Evolutionary conservation across 345 rosid genomes (phyloP).

Genomic region (Euclidium syriacum): DNA sequence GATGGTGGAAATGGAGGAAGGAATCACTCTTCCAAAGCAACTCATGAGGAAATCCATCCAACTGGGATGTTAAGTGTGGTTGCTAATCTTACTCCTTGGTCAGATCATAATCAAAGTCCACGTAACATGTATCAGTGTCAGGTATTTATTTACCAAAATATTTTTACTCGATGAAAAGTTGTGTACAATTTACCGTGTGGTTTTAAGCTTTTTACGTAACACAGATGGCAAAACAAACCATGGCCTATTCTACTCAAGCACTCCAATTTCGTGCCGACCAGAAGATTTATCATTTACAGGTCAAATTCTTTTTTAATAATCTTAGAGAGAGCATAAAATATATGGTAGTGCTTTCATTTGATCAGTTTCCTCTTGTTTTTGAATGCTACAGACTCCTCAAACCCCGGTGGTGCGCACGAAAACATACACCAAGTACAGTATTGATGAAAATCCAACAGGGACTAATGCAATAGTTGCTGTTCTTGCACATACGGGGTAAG

Average conservation of each 20-base stretch:
- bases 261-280: conserved; percentile 83
- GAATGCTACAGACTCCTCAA: conserved; percentile 84
- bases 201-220: not conserved
- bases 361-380: conserved; percentile 1
- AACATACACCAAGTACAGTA: conserved; percentile 58
- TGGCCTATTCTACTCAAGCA: conserved; percentile 90
- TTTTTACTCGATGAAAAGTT: conserved; percentile 4
- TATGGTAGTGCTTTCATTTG: conserved; percentile 4
- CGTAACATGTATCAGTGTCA: conserved; percentile 98
- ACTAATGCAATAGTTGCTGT: conserved; percentile 99
- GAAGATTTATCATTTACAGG: conserved; percentile 97
- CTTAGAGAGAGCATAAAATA: not conserved
- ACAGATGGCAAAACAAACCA: conserved; percentile 99
- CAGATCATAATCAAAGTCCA: conserved; percentile 98
- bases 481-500: conserved; percentile 89
- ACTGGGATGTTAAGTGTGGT: conserved; percentile 94
- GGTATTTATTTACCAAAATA: conserved; percentile 39
- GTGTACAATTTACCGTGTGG: not conserved
- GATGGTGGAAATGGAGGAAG: conserved; percentile 97
- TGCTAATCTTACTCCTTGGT: conserved; percentile 98
- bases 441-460: conserved; percentile 88
- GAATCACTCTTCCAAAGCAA: conserved; percentile 58
- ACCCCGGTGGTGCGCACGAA: conserved; percentile 81
- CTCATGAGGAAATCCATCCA: conserved; percentile 95
- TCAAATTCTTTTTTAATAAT: conserved; percentile 13